Conservation (phyloP, 1,139 yeast species). For the Yarrowia galli region DNA sequence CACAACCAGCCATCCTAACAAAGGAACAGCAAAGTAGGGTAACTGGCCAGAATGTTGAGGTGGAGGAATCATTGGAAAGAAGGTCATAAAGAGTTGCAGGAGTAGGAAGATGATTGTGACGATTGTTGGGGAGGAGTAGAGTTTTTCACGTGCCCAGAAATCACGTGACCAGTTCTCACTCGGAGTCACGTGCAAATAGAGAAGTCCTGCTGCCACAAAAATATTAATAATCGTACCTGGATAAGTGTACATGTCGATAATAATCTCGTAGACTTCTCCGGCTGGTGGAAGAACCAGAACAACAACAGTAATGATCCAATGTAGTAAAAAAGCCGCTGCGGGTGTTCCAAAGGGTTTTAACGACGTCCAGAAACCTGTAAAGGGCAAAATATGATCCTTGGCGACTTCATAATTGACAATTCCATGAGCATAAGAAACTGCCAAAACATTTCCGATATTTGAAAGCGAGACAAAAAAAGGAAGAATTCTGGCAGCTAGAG, state of each 20-base stretch:
- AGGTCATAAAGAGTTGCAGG: slow-evolving; percentile 61
- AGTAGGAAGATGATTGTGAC: slow-evolving; percentile 55
- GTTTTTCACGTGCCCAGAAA: no score
- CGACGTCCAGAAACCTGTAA: slow-evolving; percentile 61
- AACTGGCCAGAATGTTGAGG: slow-evolving; percentile 48
- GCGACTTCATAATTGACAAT: slow-evolving; percentile 77
- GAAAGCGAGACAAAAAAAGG: slow-evolving; percentile 74
- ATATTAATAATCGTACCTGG: slow-evolving; percentile 74
- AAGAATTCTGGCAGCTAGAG: slow-evolving; percentile 63
- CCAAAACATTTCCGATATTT: slow-evolving; percentile 78
- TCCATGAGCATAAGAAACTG: slow-evolving; percentile 78
- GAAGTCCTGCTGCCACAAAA: slow-evolving; percentile 71
- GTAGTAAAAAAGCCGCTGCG: slow-evolving; percentile 60
- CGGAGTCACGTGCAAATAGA: slow-evolving; percentile 65
- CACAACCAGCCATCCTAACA: slow-evolving; percentile 60
- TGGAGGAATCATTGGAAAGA: slow-evolving; percentile 67
- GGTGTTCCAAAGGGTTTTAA: slow-evolving; percentile 62
- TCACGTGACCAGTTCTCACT: slow-evolving; percentile 67
- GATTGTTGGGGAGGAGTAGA: slow-evolving; percentile 46
- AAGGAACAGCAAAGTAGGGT: slow-evolving; percentile 67
- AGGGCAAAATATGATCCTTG: slow-evolving; percentile 76
- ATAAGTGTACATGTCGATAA: slow-evolving; percentile 75
- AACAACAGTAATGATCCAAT: slow-evolving; percentile 59
- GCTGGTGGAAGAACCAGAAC: slow-evolving; percentile 69
- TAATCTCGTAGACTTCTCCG: slow-evolving; percentile 81